phyloP scores from a whole-genome alignment of 176 grass and related monocot species.

The Lolium multiflorum region DNA sequence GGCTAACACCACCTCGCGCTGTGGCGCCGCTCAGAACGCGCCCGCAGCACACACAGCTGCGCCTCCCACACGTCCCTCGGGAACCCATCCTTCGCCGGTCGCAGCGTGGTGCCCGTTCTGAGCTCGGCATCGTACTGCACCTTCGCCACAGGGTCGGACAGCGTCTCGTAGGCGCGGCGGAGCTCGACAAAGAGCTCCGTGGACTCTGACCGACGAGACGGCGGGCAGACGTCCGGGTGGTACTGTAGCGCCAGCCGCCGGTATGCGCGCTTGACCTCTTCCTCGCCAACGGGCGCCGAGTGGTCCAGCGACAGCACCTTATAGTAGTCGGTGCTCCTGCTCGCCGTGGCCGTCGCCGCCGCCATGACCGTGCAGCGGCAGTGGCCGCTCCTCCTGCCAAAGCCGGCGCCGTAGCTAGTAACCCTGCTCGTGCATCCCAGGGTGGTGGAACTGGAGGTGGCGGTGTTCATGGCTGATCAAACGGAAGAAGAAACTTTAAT shows the following conservation, averaged over 20 bases:
- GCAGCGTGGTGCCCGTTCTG: neutral
- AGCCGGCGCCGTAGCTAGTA: neutral
- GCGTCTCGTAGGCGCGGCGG: slow-evolving; percentile 73
- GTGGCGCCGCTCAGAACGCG: slow-evolving; percentile 38
- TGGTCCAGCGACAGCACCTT: slow-evolving; percentile 59
- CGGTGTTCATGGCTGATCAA: slow-evolving; percentile 20
- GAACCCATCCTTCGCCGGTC: neutral
- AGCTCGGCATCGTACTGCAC: slow-evolving; percentile 61
- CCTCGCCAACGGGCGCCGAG: slow-evolving; percentile 43
- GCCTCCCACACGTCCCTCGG: slow-evolving; percentile 58
- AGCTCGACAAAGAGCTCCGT: slow-evolving; percentile 75
- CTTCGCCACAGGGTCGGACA: slow-evolving; percentile 61
- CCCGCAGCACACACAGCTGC: slow-evolving; percentile 51
- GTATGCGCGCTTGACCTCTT: slow-evolving; percentile 78
- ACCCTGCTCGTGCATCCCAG: neutral
- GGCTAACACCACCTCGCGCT: slow-evolving; percentile 5
- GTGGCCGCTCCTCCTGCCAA: neutral
- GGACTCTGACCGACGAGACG: slow-evolving; percentile 49
- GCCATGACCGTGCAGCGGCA: slow-evolving; percentile 2
- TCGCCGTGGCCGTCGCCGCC: neutral
- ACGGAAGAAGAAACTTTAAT: neutral
- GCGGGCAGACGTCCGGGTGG: slow-evolving; percentile 77
- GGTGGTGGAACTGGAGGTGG: neutral
- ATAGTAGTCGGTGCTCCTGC: slow-evolving; percentile 47
- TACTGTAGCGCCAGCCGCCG: slow-evolving; percentile 66